Conservation (phyloP, 441 rosid genomes). For the Biscutella laevigata region DNA sequence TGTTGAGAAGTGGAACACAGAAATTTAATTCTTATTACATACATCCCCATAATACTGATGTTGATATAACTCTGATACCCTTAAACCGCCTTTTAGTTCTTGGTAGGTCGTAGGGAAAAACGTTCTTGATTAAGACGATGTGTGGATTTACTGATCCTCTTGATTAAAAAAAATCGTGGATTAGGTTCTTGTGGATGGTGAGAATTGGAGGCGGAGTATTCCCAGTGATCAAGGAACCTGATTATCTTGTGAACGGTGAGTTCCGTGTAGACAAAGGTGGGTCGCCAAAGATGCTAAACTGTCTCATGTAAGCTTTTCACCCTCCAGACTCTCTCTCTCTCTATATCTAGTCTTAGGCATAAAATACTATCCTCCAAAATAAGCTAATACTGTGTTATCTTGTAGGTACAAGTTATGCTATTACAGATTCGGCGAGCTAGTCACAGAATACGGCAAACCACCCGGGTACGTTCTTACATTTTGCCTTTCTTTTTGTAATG, state of each 20-base stretch:
- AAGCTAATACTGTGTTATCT: constrained; percentile 1
- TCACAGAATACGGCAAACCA: constrained; percentile 85
- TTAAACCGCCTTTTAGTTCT: background rate
- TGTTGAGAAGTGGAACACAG: background rate
- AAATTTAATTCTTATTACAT: background rate
- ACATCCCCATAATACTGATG: background rate
- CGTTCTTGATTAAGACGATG: background rate
- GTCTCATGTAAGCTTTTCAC: constrained; percentile 84
- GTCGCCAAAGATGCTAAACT: constrained; percentile 94
- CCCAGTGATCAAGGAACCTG: constrained; percentile 96
- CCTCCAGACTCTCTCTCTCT: background rate
- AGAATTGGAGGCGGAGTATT: constrained; percentile 98
- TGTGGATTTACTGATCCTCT: background rate
- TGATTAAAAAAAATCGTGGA: background rate
- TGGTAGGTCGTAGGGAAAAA: background rate
- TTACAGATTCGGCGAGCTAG: constrained; percentile 88
- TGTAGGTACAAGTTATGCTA: constrained; percentile 87
- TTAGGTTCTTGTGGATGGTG: constrained; percentile 99
- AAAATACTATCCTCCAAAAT: background rate
- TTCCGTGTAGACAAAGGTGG: constrained; percentile 98
- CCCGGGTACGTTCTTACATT: too few relatives aligned
- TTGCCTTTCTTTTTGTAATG: too few relatives aligned
- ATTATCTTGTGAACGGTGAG: constrained; percentile 95
- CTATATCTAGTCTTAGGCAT: too few relatives aligned
- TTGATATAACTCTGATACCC: background rate